Base-by-base conservation (phyloP, 306 rosid genomes). In the Inga laurina region DNA sequence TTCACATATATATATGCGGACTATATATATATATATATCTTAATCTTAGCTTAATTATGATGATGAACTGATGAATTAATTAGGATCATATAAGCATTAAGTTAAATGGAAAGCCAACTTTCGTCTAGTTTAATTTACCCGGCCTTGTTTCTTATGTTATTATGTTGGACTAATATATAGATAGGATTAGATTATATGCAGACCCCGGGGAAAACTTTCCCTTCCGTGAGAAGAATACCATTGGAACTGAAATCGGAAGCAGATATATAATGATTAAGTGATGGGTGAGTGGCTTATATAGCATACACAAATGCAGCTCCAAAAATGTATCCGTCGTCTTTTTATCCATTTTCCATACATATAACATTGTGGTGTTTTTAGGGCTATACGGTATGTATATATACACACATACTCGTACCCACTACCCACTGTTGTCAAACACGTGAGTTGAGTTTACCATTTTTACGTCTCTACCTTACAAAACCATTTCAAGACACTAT, bases 331-430 rank as follows among this genome's bases (percentile, higher is more conserved):
- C 32, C 13, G 7, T 52, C 78, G 30, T 66, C 39, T 69, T 8
- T 0, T 39, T 21, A 34, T 75, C 7, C 67, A 76, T 48, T 69
- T 84, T 80, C 27, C 66, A 46, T 76, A 21, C 65, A 34, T 65
- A 14, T 37, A 68, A 43, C 10, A 39, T 70, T 27, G 81, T 68
- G 82, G 84, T 56, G 30, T 27, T 62, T 75, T 84, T 72, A 59
- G 62, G 62, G 66, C 22, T 13, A 39, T 34, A 67, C 14, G 21
- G 44, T 65, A 3, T 65, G 10, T 13, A 4, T 22, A 3, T 10
- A 1, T 21, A 9, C 8, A 43, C 16, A 0, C 5, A n/a, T 4
- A 43, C 48, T 48, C 24, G 52, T 43, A 27, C 30, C 30, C 30
- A 27, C 1, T 43, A 27, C 30, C 30, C 30, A 27, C 1, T 27